phyloP scores from a whole-genome alignment of 371 early-diverging fungal species.

The Actinomucor elegans region DNA sequence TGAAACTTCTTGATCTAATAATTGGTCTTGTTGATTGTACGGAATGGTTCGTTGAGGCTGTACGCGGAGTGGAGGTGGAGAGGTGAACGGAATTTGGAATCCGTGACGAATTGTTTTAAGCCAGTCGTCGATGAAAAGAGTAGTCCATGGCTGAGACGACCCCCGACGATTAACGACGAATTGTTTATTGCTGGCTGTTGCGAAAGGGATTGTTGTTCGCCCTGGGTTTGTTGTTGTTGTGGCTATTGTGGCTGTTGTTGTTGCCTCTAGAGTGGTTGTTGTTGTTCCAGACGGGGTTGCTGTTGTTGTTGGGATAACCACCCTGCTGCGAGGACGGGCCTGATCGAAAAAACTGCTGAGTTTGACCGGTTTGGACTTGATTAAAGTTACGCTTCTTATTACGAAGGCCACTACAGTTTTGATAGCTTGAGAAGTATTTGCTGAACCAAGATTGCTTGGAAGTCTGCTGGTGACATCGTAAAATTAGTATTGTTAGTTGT shows the following conservation, averaged over 20 bases:
- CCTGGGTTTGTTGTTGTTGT: neutral
- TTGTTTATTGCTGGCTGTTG: neutral
- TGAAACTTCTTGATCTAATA: neutral
- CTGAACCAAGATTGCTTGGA: slow-evolving; percentile 7
- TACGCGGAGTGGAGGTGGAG: neutral
- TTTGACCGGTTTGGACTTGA: neutral
- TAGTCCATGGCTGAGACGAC: slow-evolving; percentile 14
- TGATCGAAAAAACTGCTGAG: slow-evolving; percentile 13
- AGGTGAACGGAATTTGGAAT: slow-evolving; percentile 2
- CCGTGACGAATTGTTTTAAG: neutral
- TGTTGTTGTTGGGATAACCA: slow-evolving; percentile 8
- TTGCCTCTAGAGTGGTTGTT: neutral
- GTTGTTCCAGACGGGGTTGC: slow-evolving; percentile 1
- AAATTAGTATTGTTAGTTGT: neutral
- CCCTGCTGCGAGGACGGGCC: slow-evolving; percentile 22
- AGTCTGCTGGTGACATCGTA: slow-evolving; percentile 4
- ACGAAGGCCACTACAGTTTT: slow-evolving; percentile 4
- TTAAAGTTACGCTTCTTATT: neutral
- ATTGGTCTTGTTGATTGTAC: neutral
- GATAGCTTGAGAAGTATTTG: slow-evolving; percentile 1
- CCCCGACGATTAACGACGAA: neutral
- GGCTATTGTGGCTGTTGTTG: slow-evolving; percentile 3
- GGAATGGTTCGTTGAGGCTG: neutral
- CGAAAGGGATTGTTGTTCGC: neutral
- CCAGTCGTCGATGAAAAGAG: slow-evolving; percentile 6